A percentile compares a stretch with the other conserved stretches of the same genome.
Conservation (phyloP, 2,329 filamentous ascomycete species). For the Magnaporthiopsis rhizophila region DNA sequence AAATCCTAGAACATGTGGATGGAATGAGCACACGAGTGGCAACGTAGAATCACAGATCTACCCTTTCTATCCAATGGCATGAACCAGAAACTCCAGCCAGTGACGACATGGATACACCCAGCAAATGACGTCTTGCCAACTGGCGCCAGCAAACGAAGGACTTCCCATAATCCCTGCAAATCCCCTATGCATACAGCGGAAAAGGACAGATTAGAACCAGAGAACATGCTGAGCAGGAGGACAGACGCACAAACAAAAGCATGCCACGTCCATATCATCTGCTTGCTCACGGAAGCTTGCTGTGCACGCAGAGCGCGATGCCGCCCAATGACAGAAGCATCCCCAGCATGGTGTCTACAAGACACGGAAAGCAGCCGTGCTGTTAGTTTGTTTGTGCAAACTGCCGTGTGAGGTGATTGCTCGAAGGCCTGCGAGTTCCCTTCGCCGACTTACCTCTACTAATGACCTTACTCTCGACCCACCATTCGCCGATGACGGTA, state of each 20-base stretch:
- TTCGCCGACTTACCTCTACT: slow-evolving; percentile 56
- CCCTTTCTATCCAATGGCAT: background rate
- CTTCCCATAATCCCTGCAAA: background rate
- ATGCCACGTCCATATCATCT: background rate
- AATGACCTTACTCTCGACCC: slow-evolving; percentile 85
- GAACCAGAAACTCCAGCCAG: background rate
- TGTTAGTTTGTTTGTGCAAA: background rate
- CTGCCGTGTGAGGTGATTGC: too few relatives aligned
- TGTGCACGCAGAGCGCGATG: slow-evolving; percentile 76
- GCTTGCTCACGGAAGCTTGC: slow-evolving; percentile 31
- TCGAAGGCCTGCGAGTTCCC: background rate
- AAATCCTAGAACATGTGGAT: background rate
- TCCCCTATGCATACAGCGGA: background rate
- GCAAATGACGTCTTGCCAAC: background rate
- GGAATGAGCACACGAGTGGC: background rate
- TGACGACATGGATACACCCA: background rate
- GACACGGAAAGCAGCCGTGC: too few relatives aligned
- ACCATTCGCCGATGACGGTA: slow-evolving; percentile 92
- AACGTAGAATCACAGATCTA: background rate
- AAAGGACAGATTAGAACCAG: background rate
- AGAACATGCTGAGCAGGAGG: background rate
- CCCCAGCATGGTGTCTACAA: slow-evolving; percentile 69
- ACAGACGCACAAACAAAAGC: too few relatives aligned
- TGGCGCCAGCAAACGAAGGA: background rate
- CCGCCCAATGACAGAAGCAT: slow-evolving; percentile 72